Base-by-base conservation (phyloP, 2,329 filamentous ascomycete genomes). In the Colletotrichum spaethianum region DNA sequence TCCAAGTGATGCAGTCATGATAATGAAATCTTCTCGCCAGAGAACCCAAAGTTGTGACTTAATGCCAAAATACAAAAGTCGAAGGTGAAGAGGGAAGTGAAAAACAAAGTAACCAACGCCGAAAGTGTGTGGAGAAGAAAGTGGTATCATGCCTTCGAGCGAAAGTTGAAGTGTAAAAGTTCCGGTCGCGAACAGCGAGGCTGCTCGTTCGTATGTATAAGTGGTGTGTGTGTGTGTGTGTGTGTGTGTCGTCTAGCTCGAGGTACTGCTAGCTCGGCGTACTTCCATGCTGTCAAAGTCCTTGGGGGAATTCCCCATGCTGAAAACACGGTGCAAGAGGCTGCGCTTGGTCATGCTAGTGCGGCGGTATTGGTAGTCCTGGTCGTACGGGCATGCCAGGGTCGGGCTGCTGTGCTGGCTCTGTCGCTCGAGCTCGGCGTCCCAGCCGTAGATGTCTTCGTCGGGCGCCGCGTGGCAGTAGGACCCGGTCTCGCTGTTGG, bases 401-500 rank as follows among this genome's bases (percentile, higher is more conserved):
- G 42, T 20, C 3, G 56, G 65, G n/a, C 69, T 63, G 23, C 36
- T 60, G 16, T 56, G 67, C 52, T 38, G 64, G 28, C 63, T 68
- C 55, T 77, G 78, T 28, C 80, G 79, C 12, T 83, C 80, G 26
- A 85, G 80, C 74, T 86, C 86, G 12, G 86, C 86, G 70, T 89
- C 87, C 88, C 87, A 90, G 16, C 88, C 87, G 67, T 89, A 89
- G 5, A 83, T 75, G 67, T 89, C 87, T 2, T 81, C 77, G 7
- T 78, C 78, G 4, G 79, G 78, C 18, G 76, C 77, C 11, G 76
- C 70, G 61, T 74, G 75, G 7, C 74, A 77, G 53, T 78, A 79
- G 6, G 77, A 63, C 6, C 78, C 78, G 1, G 78, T 78, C 7
- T 79, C 79, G 2, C 78, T 77, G 48, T 79, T 78, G 36, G 77